Evolutionary conservation across 2,329 filamentous ascomycete species (phyloP).

Genomic region (Botrytis galanthina): DNA sequence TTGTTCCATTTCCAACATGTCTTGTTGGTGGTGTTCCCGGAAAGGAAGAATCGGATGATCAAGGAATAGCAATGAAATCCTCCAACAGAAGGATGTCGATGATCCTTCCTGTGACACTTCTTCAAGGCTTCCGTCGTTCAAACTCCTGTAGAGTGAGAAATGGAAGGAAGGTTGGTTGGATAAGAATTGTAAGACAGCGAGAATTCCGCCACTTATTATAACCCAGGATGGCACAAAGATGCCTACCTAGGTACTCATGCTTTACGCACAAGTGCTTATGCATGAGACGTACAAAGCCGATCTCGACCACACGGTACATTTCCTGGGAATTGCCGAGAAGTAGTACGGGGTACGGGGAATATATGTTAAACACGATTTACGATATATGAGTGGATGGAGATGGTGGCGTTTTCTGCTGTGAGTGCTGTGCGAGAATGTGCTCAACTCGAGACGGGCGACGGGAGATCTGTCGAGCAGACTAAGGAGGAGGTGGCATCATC

Average conservation of each 20-base stretch:
- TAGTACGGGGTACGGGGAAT: constrained; percentile 8
- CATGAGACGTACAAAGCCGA: background rate
- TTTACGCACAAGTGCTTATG: background rate
- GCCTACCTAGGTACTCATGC: background rate
- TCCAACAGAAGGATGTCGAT: background rate
- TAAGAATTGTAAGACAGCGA: background rate
- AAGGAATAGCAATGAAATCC: background rate
- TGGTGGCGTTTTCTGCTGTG: constrained; percentile 7
- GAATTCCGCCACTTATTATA: background rate
- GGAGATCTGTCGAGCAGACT: background rate
- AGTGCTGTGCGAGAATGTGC: background rate
- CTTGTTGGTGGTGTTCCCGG: background rate
- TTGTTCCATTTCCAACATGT: background rate
- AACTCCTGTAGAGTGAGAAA: background rate
- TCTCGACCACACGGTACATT: background rate
- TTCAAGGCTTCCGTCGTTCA: background rate
- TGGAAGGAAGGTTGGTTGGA: background rate
- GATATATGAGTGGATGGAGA: background rate
- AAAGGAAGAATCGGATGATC: background rate
- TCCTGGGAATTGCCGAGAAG: background rate
- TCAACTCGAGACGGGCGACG: background rate
- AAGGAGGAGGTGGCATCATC: background rate
- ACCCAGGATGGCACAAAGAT: background rate
- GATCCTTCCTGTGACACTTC: background rate
- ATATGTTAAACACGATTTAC: background rate